phyloP scores from a whole-genome alignment of 352 stramenopile genomes.

The Blastocystis sp. region DNA sequence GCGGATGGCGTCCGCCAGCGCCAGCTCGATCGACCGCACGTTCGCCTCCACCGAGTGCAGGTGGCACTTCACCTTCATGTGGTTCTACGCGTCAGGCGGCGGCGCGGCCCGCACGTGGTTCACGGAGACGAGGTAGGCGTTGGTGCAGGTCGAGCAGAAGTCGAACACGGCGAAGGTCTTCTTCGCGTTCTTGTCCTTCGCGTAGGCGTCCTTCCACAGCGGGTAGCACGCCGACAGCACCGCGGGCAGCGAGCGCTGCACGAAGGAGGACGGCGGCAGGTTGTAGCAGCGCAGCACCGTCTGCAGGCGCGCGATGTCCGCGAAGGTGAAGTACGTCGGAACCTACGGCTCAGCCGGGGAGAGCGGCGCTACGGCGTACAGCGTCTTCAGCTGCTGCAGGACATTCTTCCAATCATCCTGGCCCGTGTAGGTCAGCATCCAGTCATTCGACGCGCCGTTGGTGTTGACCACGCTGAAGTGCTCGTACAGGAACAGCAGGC shows the following conservation, averaged over 20 bases:
- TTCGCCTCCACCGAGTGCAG: slow-evolving; percentile 36
- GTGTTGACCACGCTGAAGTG: slow-evolving; percentile 21
- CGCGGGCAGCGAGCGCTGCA: slow-evolving; percentile 18
- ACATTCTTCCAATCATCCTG: not conserved
- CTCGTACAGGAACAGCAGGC: slow-evolving; percentile 33
- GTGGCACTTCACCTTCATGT: slow-evolving; percentile 57
- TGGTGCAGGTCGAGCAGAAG: slow-evolving; percentile 40
- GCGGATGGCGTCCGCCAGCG: slow-evolving; percentile 16
- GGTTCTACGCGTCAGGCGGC: not conserved
- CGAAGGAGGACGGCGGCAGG: slow-evolving; percentile 23
- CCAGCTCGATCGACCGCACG: slow-evolving; percentile 24
- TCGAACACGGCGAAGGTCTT: slow-evolving; percentile 31
- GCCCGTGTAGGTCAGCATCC: slow-evolving; percentile 26
- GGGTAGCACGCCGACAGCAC: slow-evolving; percentile 14
- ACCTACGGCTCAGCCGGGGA: not conserved
- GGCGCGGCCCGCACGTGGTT: not conserved
- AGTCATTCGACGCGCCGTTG: not conserved
- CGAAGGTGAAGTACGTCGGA: not conserved
- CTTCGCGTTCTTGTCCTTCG: slow-evolving; percentile 16
- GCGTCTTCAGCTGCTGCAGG: slow-evolving; percentile 16
- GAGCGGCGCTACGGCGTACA: slow-evolving; percentile 22
- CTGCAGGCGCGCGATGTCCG: slow-evolving; percentile 26
- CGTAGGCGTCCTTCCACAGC: slow-evolving; percentile 41
- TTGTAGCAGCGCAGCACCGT: not conserved
- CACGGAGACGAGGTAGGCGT: slow-evolving; percentile 27